These are phyloP conservation scores for Jackrogersella minutella DNA, from an alignment of 495 filamentous ascomycete species.

Conservation along the genomic window DNA sequence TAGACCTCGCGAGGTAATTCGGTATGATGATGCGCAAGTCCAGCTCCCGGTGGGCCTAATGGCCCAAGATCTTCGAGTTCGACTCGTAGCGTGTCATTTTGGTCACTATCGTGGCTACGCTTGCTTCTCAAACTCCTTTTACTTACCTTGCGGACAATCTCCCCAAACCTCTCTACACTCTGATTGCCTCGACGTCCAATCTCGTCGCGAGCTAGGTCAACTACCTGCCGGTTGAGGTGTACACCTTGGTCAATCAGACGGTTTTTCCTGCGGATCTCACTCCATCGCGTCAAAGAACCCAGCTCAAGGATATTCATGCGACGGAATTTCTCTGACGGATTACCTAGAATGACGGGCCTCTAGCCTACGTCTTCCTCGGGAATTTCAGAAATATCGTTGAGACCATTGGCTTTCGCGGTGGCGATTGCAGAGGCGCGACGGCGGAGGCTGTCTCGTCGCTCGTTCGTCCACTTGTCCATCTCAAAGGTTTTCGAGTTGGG, in stretches of 20 bases:
- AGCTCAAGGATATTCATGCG: conserved; percentile 73
- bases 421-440: conserved; percentile 47
- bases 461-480: conserved; percentile 59
- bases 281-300: conserved; percentile 69
- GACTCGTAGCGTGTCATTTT: conserved; percentile 19
- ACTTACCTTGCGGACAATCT: conserved; percentile 49
- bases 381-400: conserved; percentile 49
- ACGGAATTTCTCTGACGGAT: conserved; percentile 69
- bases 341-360: conserved; percentile 72
- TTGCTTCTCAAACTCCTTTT: conserved; percentile 46
- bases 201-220: conserved; percentile 48
- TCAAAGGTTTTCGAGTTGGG: conserved; percentile 60
- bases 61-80: conserved; percentile 35
- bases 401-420: conserved; percentile 46
- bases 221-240: conserved; percentile 51
- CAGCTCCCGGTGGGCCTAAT: conserved; percentile 32
- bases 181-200: conserved; percentile 44
- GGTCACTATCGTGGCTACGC: conserved; percentile 40
- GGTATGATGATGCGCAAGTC: conserved; percentile 30
- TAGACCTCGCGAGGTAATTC: conserved; percentile 34
- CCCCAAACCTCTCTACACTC: conserved; percentile 39
- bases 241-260: conserved; percentile 59
- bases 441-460: conserved; percentile 51
- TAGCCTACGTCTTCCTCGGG: conserved; percentile 64
- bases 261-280: conserved; percentile 74